phyloP scores from a whole-genome alignment of 805 yeast genomes.

The Metschnikowia chrysomelidarum region DNA sequence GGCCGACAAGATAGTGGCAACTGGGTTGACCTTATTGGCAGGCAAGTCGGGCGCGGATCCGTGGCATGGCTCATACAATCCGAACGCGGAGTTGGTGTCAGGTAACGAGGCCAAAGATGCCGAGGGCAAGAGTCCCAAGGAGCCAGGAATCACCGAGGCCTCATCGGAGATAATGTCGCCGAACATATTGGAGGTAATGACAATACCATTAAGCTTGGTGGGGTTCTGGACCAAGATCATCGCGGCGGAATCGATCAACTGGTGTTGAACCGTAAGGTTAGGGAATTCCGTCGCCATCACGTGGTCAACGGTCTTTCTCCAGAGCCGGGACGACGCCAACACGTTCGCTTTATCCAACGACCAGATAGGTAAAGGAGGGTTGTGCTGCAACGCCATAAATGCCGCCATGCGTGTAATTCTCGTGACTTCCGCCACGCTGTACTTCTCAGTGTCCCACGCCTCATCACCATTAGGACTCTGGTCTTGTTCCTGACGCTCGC shows the following conservation, averaged over 20 bases:
- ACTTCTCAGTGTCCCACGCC: conserved; percentile 93
- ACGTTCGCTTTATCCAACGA: conserved; percentile 97
- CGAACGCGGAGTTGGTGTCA: conserved; percentile 90
- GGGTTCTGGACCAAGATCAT: conserved; percentile 95
- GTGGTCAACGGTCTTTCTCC: conserved; percentile 92
- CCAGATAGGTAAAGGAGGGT: conserved; percentile 95
- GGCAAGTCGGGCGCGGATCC: conserved; percentile 97
- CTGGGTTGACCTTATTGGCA: conserved; percentile 85
- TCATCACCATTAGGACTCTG: conserved; percentile 60
- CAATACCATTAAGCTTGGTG: conserved; percentile 85
- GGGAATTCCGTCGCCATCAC: conserved; percentile 90
- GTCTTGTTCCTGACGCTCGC: conserved; percentile 90
- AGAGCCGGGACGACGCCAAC: conserved; percentile 89
- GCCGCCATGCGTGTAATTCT: conserved; percentile 99
- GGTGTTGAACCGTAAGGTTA: conserved; percentile 81
- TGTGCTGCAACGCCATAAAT: conserved; percentile 86
- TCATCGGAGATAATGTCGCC: conserved; percentile 98
- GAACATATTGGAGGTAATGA: conserved; percentile 93
- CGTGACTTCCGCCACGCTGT: conserved; percentile 87
- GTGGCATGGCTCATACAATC: conserved; percentile 97
- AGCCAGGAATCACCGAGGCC: conserved; percentile 97
- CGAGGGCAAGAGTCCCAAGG: conserved; percentile 92
- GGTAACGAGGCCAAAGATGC: conserved; percentile 97
- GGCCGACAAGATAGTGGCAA: conserved; percentile 91
- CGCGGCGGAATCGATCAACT: conserved; percentile 97